A percentile compares a stretch with the other conserved stretches of the same genome.
These are phyloP conservation scores for Mentha longifolia DNA, from an alignment of 257 asterid genomes.

Conservation along the genomic window DNA sequence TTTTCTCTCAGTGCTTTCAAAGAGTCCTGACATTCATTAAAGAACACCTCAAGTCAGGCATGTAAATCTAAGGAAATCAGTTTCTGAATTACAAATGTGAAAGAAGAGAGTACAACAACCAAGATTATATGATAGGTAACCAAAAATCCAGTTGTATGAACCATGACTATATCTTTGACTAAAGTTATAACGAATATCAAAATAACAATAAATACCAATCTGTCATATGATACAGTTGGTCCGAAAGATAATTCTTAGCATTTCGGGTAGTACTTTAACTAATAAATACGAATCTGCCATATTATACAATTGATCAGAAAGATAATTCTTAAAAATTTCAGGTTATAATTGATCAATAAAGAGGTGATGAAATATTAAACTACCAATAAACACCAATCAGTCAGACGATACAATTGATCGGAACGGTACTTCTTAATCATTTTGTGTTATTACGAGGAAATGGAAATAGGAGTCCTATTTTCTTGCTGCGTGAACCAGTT, in stretches of 20 bases:
- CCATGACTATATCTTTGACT: neutral
- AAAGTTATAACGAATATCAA: slow-evolving; percentile 2
- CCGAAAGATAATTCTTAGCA: neutral
- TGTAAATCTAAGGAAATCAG: neutral
- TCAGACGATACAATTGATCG: neutral
- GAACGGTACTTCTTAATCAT: slow-evolving; percentile 16
- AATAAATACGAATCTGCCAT: neutral
- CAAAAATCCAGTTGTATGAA: neutral
- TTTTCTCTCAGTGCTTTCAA: slow-evolving; percentile 85
- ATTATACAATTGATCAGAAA: neutral
- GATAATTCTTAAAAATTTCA: neutral
- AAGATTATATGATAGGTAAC: slow-evolving; percentile 6
- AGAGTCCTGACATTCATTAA: slow-evolving; percentile 65
- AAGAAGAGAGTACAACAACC: neutral
- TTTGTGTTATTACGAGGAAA: neutral
- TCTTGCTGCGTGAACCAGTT: neutral
- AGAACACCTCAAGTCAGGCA: slow-evolving; percentile 20
- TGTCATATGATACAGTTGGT: neutral
- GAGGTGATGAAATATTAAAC: neutral
- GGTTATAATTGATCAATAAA: neutral
- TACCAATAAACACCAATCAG: neutral
- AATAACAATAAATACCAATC: slow-evolving; percentile 6
- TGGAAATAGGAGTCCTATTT: neutral
- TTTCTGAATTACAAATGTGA: neutral
- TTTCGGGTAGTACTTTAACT: neutral